Conservation (phyloP, 306 rosid genomes). For the Corylus avellana region DNA sequence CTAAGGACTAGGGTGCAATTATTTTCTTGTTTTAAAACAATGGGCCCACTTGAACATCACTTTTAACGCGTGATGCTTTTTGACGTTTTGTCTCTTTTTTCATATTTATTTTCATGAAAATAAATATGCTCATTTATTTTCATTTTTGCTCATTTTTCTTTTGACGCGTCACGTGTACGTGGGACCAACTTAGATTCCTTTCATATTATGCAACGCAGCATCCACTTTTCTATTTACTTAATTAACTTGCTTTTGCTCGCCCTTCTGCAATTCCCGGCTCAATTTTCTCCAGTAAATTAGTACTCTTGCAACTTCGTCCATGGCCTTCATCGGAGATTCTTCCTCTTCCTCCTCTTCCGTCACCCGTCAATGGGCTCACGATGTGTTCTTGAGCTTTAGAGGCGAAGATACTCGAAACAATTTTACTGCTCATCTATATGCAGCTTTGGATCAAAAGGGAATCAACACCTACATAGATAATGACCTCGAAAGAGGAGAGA, state of each 20-base stretch:
- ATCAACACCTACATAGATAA: background rate
- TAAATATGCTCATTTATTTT: too few relatives aligned
- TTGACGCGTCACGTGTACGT: too few relatives aligned
- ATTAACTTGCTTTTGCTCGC: slow-evolving; percentile 60
- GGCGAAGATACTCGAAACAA: background rate
- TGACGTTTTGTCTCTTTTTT: too few relatives aligned
- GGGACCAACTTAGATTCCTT: too few relatives aligned
- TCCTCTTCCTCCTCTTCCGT: background rate
- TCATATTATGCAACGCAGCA: too few relatives aligned
- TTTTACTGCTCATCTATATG: background rate
- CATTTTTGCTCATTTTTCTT: too few relatives aligned
- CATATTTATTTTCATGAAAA: too few relatives aligned
- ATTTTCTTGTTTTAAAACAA: too few relatives aligned
- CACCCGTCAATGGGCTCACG: background rate
- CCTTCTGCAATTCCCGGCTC: background rate
- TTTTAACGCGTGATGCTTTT: too few relatives aligned
- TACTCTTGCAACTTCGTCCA: background rate
- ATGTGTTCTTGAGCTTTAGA: background rate
- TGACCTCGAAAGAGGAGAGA: background rate
- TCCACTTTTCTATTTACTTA: too few relatives aligned
- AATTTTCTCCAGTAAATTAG: background rate
- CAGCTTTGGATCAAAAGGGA: background rate
- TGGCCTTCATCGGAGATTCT: background rate
- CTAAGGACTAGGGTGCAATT: too few relatives aligned
- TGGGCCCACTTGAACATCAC: too few relatives aligned